phyloP scores from a whole-genome alignment of 2,329 filamentous ascomycete genomes.

The Beauveria sp. region DNA sequence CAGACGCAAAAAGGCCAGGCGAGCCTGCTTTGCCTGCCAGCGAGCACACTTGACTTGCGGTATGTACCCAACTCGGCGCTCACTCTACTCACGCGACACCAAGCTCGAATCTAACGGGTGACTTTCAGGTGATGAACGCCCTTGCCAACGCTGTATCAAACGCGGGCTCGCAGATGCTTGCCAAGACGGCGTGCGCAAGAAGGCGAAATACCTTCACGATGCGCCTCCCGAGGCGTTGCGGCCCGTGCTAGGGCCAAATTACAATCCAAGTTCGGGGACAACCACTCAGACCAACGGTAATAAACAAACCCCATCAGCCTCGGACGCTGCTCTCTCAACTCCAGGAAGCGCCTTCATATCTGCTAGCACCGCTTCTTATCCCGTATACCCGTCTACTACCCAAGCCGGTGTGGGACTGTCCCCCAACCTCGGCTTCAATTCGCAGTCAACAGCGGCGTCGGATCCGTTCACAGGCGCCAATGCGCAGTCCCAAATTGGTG shows the following conservation, averaged over 20 bases:
- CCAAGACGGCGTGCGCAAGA: slow-evolving; percentile 94
- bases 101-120: slow-evolving; percentile 21
- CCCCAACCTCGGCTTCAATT: slow-evolving; percentile 48
- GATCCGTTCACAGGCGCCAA: slow-evolving; percentile 58
- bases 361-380: slow-evolving; percentile 39
- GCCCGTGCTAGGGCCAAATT: slow-evolving; percentile 70
- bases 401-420: slow-evolving; percentile 40
- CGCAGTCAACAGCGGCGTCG: slow-evolving; percentile 65
- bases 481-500: slow-evolving; percentile 37
- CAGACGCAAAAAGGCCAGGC: slow-evolving; percentile 87
- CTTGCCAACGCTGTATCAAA: slow-evolving; percentile 90
- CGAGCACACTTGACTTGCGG: slow-evolving; percentile 95
- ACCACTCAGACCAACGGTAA: slow-evolving; percentile 38
- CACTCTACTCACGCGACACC: background rate
- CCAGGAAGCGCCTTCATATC: slow-evolving; percentile 40
- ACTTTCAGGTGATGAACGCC: slow-evolving; percentile 77
- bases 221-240: slow-evolving; percentile 82
- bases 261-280: slow-evolving; percentile 47
- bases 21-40: slow-evolving; percentile 95
- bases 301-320: slow-evolving; percentile 36
- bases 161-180: slow-evolving; percentile 84
- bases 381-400: slow-evolving; percentile 39
- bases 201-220: slow-evolving; percentile 98
- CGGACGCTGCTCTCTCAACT: slow-evolving; percentile 35
- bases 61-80: slow-evolving; percentile 46